These are phyloP conservation scores for Diplodia seriata DNA, from an alignment of 2,329 filamentous ascomycete species.

Conservation along the genomic window DNA sequence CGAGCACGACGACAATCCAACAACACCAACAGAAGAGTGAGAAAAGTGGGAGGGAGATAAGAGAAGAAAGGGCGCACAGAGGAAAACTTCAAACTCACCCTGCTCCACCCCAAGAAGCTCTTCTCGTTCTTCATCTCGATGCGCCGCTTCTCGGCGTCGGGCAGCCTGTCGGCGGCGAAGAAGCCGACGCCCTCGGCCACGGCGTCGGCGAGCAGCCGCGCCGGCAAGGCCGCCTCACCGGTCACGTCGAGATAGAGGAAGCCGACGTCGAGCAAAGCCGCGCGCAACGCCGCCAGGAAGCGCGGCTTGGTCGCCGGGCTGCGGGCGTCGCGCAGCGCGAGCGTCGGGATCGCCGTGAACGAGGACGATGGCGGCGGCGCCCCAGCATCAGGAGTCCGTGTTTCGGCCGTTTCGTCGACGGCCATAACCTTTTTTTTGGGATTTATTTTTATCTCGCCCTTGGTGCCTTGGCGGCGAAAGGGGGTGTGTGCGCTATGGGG, in stretches of 20 bases:
- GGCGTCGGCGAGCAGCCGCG: conserved; percentile 69
- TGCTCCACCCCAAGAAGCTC: conserved; percentile 57
- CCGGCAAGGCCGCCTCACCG: conserved; percentile 63
- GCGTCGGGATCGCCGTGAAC: conserved; percentile 77
- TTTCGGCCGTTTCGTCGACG: not conserved
- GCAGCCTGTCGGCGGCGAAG: conserved; percentile 65
- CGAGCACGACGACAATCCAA: not conserved
- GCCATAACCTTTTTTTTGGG: not conserved
- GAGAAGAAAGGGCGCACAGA: not conserved
- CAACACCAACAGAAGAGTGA: not conserved
- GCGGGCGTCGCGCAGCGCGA: conserved; percentile 74
- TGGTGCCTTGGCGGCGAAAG: not conserved
- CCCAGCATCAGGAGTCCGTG: not conserved
- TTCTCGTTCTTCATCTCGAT: conserved; percentile 60
- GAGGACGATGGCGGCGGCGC: conserved; percentile 38
- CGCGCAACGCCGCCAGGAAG: conserved; percentile 74
- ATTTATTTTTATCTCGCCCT: not conserved
- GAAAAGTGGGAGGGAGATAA: not conserved
- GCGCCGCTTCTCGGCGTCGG: conserved; percentile 73
- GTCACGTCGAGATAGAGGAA: conserved; percentile 87
- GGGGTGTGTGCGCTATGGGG: no score
- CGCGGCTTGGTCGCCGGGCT: conserved; percentile 71
- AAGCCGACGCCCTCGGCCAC: conserved; percentile 73
- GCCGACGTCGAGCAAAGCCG: conserved; percentile 83
- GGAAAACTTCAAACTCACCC: conserved; percentile 42